Conservation (phyloP, 805 yeast genomes). For the Metschnikowia hibisci region DNA sequence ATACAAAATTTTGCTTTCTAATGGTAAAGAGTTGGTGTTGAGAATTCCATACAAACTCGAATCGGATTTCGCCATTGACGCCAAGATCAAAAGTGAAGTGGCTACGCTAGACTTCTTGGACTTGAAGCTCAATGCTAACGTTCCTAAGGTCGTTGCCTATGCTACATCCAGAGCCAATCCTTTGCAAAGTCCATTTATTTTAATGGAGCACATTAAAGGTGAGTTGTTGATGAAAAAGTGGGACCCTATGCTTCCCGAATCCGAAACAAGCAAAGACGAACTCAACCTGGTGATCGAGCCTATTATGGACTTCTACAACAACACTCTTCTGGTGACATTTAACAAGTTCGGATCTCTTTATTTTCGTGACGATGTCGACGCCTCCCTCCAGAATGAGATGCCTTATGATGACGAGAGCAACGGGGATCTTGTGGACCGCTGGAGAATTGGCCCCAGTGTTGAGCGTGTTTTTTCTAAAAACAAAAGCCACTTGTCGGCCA, state of each 20-base stretch:
- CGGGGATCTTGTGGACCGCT: slow-evolving; percentile 54
- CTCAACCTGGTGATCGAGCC: slow-evolving; percentile 66
- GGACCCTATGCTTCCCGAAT: slow-evolving; percentile 73
- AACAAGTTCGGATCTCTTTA: slow-evolving; percentile 78
- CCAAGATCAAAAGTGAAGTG: slow-evolving; percentile 80
- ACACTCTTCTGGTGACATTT: slow-evolving; percentile 55
- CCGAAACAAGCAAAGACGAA: slow-evolving; percentile 43
- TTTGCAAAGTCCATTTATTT: slow-evolving; percentile 67
- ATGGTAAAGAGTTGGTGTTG: slow-evolving; percentile 60
- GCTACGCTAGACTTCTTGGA: slow-evolving; percentile 86
- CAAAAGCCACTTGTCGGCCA: slow-evolving; percentile 50
- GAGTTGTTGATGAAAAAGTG: slow-evolving; percentile 82
- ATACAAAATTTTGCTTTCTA: slow-evolving; percentile 65
- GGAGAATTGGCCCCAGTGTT: slow-evolving; percentile 88
- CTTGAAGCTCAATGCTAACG: slow-evolving; percentile 59
- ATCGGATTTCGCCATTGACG: slow-evolving; percentile 57
- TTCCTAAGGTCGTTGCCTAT: slow-evolving; percentile 71
- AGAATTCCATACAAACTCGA: slow-evolving; percentile 83
- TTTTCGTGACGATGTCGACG: slow-evolving; percentile 64
- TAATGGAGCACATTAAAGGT: slow-evolving; percentile 79
- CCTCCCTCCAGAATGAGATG: slow-evolving; percentile 37
- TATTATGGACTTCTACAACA: slow-evolving; percentile 60
- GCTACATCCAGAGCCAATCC: slow-evolving; percentile 61
- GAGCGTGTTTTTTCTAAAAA: slow-evolving; percentile 77
- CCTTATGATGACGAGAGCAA: slow-evolving; percentile 64